Base-by-base conservation (phyloP, 768 basidiomycete species). In the Suillus clintonianus region DNA sequence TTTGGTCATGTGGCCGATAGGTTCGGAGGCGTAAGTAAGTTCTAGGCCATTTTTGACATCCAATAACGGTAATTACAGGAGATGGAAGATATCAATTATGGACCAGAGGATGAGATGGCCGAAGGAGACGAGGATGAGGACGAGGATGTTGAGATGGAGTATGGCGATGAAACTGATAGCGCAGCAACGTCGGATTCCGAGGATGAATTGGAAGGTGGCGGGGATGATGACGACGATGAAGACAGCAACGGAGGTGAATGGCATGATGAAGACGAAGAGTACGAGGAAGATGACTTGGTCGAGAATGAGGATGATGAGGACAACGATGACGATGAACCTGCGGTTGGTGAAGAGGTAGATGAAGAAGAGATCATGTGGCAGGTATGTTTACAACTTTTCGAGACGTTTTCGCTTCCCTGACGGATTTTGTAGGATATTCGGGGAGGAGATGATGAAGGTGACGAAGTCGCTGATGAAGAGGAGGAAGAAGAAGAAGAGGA, bases 81-180 rank as follows among this genome's bases (percentile, higher is more conserved):
- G 74, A 93, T 94, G 90, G 92, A 94, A 64, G 92, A 92, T 65
- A 83, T 84, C 9, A 84, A 89, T 63, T 91, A 86, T 72, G 73
- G 80, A 63, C 69, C 76, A 69, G 90, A 90, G 62, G 91, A 91
- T 50, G 90, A 86, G 55, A 91, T 92, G 84, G 91, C 89, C 55
- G 92, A 89, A 13, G 90, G 88, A 60, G 91, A 86, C n/a, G 92
- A 86, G 3, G 90, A 87, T 17, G 89, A 89, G 19, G 92, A 91
- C 3, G 90, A 88, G 62, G 94, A 95, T 60, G 89, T 91, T 45
- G 93, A 93, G 50, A 92, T 92, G 87, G 94, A 95, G 54, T 92
- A 89, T 65, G 92, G 86, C 6, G 94, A 93, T 22, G 91, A 89
- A 63, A 89, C 89, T 0, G 91, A 89, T 30, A 93, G 90, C 65